Evolutionary conservation across 805 yeast species (phyloP), one percentile per base, ranked within the genome.

Genomic region (Brettanomyces nanus): DNA sequence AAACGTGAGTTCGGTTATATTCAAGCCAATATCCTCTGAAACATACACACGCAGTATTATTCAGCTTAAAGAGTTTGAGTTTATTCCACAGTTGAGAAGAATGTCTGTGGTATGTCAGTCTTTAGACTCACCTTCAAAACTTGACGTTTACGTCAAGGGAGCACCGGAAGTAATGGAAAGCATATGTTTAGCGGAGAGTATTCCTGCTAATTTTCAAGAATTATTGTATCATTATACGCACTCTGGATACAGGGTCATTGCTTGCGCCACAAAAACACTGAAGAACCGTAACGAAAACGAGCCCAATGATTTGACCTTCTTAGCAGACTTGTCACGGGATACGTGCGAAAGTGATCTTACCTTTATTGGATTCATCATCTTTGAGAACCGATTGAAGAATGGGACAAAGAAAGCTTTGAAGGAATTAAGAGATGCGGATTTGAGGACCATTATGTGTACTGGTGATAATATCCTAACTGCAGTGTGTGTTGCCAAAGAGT

Each of bases 381-480:
- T 92, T 63, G 97, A 92, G 55, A 92, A 92, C 59, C 85, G 86
- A 58, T 66, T 92, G 51, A 92, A 92, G 54, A 62, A 69, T 1
- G 65, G 81, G 1, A 82, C 96, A 0, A 66, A 66, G 6, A 59
- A 63, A 0, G 85, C 89, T 0, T 66, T 92, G 35, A 45, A 58
- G 10, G 69, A 74, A 41, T 65, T 92, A 35, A 63, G 65, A 18
- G 67, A 66, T 5, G 97, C 98, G 0, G 68, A 74, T 18, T 70
- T 92, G 35, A 68, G 97, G 48, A 84, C 92, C 0, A 65, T 87
- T 21, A 92, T 92, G 98, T 92, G 98, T 59, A 92, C 98, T 0
- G 99, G 99, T 38, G 99, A 92, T 58, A 92, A 92, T 54, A 76
- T 92, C 15, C 64, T 92, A 40, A 92, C 99, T 0, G 98, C 97